Percentiles rank a stretch among this genome's conserved stretches.
Conservation (phyloP, 495 filamentous ascomycete species). For the Penicillium pulvis region DNA sequence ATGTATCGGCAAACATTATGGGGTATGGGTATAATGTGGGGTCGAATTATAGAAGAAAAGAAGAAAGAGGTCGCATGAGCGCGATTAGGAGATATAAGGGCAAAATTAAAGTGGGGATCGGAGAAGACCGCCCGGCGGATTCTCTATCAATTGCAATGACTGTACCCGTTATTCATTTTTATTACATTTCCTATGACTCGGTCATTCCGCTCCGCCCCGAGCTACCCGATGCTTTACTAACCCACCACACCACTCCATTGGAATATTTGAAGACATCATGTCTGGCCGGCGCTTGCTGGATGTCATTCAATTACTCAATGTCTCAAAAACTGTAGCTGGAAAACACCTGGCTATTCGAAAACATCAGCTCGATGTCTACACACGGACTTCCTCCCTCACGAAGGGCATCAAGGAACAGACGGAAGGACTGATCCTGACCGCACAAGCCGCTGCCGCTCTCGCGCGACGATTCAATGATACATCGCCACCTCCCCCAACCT, state of each 20-base stretch:
- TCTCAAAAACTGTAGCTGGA: constrained; percentile 71
- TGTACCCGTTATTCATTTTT: constrained; percentile 17
- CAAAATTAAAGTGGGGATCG: constrained; percentile 19
- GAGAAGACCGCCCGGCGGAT: constrained; percentile 26
- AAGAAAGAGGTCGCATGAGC: constrained; percentile 9
- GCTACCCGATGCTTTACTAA: constrained; percentile 19
- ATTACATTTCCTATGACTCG: constrained; percentile 18
- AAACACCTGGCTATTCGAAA: constrained; percentile 79
- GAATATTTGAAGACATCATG: constrained; percentile 46
- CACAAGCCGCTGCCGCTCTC: constrained; percentile 62
- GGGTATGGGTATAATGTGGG: constrained; percentile 4
- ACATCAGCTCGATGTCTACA: constrained; percentile 77
- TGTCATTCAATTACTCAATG: constrained; percentile 74
- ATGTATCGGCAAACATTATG: constrained; percentile 16
- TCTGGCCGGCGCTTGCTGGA: constrained; percentile 75
- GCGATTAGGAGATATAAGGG: constrained; percentile 2
- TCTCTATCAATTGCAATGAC: constrained; percentile 16
- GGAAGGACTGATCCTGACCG: constrained; percentile 63
- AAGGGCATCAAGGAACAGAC: constrained; percentile 65
- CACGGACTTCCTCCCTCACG: constrained; percentile 72
- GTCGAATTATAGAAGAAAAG: constrained; percentile 2
- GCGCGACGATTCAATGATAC: constrained; percentile 57
- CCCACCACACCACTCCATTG: background rate
- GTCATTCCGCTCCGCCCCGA: background rate
- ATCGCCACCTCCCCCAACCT: constrained; percentile 21